Conservation (phyloP, 2,329 filamentous ascomycete species). For the Epichloe uncinata region DNA sequence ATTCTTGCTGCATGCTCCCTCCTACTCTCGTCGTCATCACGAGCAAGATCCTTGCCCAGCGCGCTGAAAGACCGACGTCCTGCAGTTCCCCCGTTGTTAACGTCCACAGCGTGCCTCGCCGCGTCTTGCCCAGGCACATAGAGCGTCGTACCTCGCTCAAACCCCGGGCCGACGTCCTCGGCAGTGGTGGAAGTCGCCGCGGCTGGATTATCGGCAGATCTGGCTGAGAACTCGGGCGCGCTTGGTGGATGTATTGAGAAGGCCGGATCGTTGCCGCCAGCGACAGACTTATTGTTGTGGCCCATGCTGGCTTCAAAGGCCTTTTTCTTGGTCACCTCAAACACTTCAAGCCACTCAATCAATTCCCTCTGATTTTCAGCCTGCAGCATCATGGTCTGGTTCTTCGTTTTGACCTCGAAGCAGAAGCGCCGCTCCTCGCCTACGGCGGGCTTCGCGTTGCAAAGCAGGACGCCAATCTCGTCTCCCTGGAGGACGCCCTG, state of each 20-base stretch:
- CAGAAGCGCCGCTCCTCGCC: constrained; percentile 92
- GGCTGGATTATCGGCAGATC: constrained; percentile 53
- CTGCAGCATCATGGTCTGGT: constrained; percentile 76
- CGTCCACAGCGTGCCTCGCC: constrained; percentile 60
- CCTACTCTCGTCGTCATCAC: constrained; percentile 59
- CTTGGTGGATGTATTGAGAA: constrained; percentile 86
- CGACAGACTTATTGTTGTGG: constrained; percentile 33
- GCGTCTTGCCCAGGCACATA: constrained; percentile 47
- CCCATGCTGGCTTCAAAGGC: constrained; percentile 64
- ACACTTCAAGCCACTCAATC: constrained; percentile 88
- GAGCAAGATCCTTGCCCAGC: constrained; percentile 30
- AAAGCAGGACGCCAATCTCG: constrained; percentile 87
- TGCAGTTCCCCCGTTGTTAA: constrained; percentile 29
- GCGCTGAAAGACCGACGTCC: constrained; percentile 45
- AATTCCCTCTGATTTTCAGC: constrained; percentile 85
- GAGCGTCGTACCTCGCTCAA: constrained; percentile 53
- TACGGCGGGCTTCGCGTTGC: constrained; percentile 80
- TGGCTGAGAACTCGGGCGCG: constrained; percentile 82
- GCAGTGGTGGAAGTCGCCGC: constrained; percentile 39
- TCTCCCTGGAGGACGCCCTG: constrained; percentile 91
- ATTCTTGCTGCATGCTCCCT: constrained; percentile 77
- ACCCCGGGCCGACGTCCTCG: constrained; percentile 26
- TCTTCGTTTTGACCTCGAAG: constrained; percentile 98
- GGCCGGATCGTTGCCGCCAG: constrained; percentile 52
- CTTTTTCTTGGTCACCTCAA: constrained; percentile 86